These are phyloP conservation scores for Lycium barbarum DNA, from an alignment of 257 asterid species.

Conservation along the genomic window DNA sequence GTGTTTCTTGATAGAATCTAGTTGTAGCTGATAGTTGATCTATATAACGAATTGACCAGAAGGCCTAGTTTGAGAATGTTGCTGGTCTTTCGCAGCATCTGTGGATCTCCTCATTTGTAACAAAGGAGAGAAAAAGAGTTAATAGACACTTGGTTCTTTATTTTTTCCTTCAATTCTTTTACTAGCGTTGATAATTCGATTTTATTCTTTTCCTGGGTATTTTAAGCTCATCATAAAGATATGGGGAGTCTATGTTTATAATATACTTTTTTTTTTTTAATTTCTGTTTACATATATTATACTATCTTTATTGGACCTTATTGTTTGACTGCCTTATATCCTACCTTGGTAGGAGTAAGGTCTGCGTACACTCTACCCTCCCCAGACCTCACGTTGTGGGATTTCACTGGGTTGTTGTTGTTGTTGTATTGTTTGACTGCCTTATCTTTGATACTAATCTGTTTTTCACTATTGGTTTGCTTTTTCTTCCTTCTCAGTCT, in stretches of 20 bases:
- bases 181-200: not conserved
- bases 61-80: not conserved
- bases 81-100: not conserved
- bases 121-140: not conserved
- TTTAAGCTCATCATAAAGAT: not conserved
- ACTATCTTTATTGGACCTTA: not conserved
- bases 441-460: not conserved
- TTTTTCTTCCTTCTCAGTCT: not conserved
- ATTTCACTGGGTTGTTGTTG: no score
- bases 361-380: no score
- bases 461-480: not conserved
- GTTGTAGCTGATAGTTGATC: not conserved
- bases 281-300: not conserved
- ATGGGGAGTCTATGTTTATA: not conserved
- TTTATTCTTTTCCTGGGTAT: not conserved
- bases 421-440: not conserved
- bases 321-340: not conserved
- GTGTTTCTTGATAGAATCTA: not conserved
- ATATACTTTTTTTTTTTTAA: no score
- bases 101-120: not conserved
- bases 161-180: constrained; percentile 16
- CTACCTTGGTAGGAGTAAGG: no score
- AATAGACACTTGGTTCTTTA: not conserved
- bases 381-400: no score
- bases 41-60: not conserved